Percentiles rank a stretch among this genome's conserved stretches.
Evolutionary conservation across 345 rosid genomes (phyloP).

Genomic region (Aquilaria malaccensis): DNA sequence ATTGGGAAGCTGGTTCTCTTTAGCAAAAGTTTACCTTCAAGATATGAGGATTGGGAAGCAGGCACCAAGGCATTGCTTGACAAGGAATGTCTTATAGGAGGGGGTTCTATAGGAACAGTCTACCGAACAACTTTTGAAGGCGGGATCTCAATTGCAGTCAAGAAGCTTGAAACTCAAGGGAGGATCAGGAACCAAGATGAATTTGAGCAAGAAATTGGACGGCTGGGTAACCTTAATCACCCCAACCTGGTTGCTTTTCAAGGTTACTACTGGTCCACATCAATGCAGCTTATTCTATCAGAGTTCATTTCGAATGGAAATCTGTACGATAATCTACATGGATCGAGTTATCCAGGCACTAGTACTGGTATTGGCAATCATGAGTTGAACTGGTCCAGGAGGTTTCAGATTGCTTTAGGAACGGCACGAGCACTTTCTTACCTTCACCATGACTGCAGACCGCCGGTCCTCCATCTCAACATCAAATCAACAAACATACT

Average conservation of each 20-base stretch:
- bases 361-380: constrained; percentile 58
- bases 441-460: constrained; percentile 89
- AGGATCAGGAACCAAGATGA: constrained; percentile 89
- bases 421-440: constrained; percentile 84
- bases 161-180: constrained; percentile 84
- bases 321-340: constrained; percentile 73
- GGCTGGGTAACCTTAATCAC: constrained; percentile 66
- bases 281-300: constrained; percentile 74
- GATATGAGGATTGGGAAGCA: constrained; percentile 94
- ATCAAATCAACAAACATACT: constrained; percentile 86
- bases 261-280: constrained; percentile 85
- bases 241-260: constrained; percentile 72
- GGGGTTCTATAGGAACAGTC: constrained; percentile 85
- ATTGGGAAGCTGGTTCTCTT: constrained; percentile 90
- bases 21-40: constrained; percentile 88
- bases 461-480: constrained; percentile 87
- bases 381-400: constrained; percentile 68
- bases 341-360: constrained; percentile 44
- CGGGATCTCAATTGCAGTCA: constrained; percentile 83
- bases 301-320: constrained; percentile 72
- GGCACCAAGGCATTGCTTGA: constrained; percentile 90
- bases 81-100: constrained; percentile 79
- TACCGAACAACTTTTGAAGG: constrained; percentile 81
- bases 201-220: constrained; percentile 82
- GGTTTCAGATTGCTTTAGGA: constrained; percentile 85